Percentiles rank a stretch among this genome's conserved stretches.
These are phyloP conservation scores for Lecanicillium sp. DNA, from an alignment of 2,329 filamentous ascomycete species.

Conservation along the genomic window DNA sequence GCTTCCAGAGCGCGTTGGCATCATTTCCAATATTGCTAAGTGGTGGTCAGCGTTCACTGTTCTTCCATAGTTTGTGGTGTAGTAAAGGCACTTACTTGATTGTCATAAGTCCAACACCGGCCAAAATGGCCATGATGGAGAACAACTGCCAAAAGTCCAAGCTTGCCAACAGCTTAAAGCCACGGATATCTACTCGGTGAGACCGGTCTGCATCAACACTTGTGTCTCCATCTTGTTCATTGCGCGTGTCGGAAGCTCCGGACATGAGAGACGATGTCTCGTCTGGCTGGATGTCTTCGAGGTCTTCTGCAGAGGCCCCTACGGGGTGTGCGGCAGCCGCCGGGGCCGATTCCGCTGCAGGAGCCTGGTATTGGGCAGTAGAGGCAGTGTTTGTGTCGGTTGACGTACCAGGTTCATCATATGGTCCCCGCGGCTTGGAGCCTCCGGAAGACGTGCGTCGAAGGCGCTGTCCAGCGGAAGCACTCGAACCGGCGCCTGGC, in stretches of 20 bases:
- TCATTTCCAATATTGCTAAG: slow-evolving; percentile 88
- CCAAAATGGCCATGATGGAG: slow-evolving; percentile 78
- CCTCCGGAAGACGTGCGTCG: slow-evolving; percentile 34
- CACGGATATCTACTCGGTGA: slow-evolving; percentile 85
- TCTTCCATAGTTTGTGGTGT: slow-evolving; percentile 1
- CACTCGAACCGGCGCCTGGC: slow-evolving; percentile 17
- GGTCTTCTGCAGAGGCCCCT: slow-evolving; percentile 16
- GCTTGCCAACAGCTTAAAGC: slow-evolving; percentile 62
- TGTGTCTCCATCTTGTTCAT: slow-evolving; percentile 45
- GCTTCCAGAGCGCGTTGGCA: slow-evolving; percentile 78
- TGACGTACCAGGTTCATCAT: slow-evolving; percentile 60
- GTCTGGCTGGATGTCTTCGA: slow-evolving; percentile 29
- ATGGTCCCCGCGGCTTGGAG: slow-evolving; percentile 6
- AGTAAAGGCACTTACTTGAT: slow-evolving; percentile 68
- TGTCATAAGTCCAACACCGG: slow-evolving; percentile 93
- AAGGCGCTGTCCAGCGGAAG: slow-evolving; percentile 29
- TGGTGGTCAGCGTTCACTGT: not conserved
- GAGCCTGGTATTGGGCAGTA: slow-evolving; percentile 20
- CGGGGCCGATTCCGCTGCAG: slow-evolving; percentile 11
- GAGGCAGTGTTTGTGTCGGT: slow-evolving; percentile 24
- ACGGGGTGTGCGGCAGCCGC: slow-evolving; percentile 5
- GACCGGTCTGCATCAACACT: slow-evolving; percentile 65
- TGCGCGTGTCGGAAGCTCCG: slow-evolving; percentile 43
- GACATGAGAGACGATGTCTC: slow-evolving; percentile 81
- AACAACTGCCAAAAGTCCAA: slow-evolving; percentile 90